phyloP scores from a whole-genome alignment of 1,284 basidiomycete genomes.

The Porogramme epimiltina region DNA sequence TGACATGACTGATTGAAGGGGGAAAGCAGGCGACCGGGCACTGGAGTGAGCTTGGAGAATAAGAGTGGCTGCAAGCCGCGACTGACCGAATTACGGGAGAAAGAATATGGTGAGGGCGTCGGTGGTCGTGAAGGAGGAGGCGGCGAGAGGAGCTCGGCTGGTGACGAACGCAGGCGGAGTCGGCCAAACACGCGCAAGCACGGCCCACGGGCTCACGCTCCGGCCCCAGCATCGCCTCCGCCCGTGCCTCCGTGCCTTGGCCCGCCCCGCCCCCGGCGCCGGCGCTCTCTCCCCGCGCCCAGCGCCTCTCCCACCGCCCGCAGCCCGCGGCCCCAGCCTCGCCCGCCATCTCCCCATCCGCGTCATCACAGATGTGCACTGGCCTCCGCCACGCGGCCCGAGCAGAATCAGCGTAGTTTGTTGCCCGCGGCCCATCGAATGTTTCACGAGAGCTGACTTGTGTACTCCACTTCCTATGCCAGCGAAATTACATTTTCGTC shows the following conservation, averaged over 20 bases:
- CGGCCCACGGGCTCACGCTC: not conserved
- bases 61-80: not conserved
- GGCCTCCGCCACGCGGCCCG: no score
- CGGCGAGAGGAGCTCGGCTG: constrained; percentile 24
- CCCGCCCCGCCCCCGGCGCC: not conserved
- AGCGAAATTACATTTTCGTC: no score
- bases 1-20: constrained; percentile 25
- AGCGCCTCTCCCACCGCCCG: not conserved
- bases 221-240: constrained; percentile 14
- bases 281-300: not conserved
- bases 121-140: constrained; percentile 27
- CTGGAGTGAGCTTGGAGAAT: constrained; percentile 9
- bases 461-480: no score
- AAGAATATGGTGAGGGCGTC: constrained; percentile 19
- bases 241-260: not conserved
- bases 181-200: constrained; percentile 29
- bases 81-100: constrained; percentile 28
- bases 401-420: no score
- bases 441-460: no score
- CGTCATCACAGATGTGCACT: no score
- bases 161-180: constrained; percentile 26
- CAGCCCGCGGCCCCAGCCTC: not conserved
- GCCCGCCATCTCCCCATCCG: no score
- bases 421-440: no score
- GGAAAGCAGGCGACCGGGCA: constrained; percentile 1